phyloP scores from a whole-genome alignment of 805 yeast species.

The Candida broadrunensis region DNA sequence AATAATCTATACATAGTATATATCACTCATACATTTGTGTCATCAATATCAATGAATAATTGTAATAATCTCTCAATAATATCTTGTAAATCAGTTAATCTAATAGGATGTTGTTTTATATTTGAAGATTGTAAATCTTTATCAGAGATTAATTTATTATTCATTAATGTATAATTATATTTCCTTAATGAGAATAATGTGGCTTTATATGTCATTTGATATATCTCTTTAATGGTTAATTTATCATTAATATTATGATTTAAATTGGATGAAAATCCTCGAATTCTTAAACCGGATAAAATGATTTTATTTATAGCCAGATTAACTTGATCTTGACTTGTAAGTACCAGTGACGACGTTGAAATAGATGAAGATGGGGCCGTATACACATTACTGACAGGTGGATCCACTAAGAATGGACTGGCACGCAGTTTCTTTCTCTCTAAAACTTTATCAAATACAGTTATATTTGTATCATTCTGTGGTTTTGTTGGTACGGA shows the following conservation, averaged over 20 bases:
- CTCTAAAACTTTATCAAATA: slow-evolving; percentile 35
- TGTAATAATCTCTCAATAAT: slow-evolving; percentile 38
- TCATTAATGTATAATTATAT: slow-evolving; percentile 23
- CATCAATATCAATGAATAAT: slow-evolving; percentile 30
- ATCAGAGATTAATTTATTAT: slow-evolving; percentile 9
- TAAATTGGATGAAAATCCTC: slow-evolving; percentile 30
- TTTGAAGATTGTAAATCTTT: slow-evolving; percentile 2
- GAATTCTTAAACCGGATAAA: slow-evolving; percentile 39
- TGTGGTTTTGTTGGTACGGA: not conserved
- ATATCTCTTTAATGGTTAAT: slow-evolving; percentile 35
- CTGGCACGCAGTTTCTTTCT: slow-evolving; percentile 18
- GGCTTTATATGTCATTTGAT: slow-evolving; percentile 38
- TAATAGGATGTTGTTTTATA: slow-evolving; percentile 11
- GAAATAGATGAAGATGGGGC: slow-evolving; percentile 4
- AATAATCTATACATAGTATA: too few species aligned
- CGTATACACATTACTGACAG: too few species aligned
- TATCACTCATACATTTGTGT: not conserved
- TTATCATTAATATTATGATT: slow-evolving; percentile 25
- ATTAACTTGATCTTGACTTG: slow-evolving; percentile 27
- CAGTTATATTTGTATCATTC: slow-evolving; percentile 1
- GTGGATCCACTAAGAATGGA: slow-evolving; percentile 10
- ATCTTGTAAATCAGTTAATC: slow-evolving; percentile 32
- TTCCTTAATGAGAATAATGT: slow-evolving; percentile 39
- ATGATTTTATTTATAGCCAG: slow-evolving; percentile 32
- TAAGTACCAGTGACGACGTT: slow-evolving; percentile 14